These are phyloP conservation scores for Lactifluus pinguis DNA, from an alignment of 768 basidiomycete species.

Conservation along the genomic window DNA sequence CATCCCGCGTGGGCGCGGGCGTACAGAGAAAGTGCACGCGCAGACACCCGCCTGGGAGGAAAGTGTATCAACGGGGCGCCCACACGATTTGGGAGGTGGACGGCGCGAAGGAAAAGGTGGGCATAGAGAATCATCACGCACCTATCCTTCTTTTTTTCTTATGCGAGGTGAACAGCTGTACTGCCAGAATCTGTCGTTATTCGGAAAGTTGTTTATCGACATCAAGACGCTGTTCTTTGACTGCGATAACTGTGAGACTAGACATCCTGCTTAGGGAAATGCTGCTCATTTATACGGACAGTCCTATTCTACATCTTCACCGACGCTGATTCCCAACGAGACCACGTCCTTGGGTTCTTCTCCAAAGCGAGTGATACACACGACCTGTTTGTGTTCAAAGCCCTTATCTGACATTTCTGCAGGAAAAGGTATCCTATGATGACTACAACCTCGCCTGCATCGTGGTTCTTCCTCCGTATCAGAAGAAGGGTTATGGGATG, in stretches of 20 bases:
- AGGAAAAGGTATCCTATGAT: conserved; percentile 95
- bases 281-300: conserved; percentile 23
- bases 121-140: conserved; percentile 11
- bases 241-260: conserved; percentile 64
- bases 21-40: conserved; percentile 56
- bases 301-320: conserved; percentile 92
- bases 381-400: neutral
- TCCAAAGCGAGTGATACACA: conserved; percentile 40
- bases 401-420: neutral
- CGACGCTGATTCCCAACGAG: conserved; percentile 66
- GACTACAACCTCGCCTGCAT: conserved; percentile 98
- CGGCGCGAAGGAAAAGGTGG: conserved; percentile 74
- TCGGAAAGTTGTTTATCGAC: conserved; percentile 98
- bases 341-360: conserved; percentile 75
- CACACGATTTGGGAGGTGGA: conserved; percentile 96
- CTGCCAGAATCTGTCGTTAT: conserved; percentile 91
- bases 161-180: conserved; percentile 52
- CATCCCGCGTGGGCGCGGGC: neutral
- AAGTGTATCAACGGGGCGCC: conserved; percentile 85
- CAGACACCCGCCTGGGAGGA: conserved; percentile 73
- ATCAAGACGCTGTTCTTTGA: conserved; percentile 94
- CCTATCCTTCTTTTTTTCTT: neutral
- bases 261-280: neutral
- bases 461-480: conserved; percentile 88
- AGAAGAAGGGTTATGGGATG: conserved; percentile 84